Percentiles rank a stretch among this genome's conserved stretches.
phyloP scores from a whole-genome alignment of 495 filamentous ascomycete genomes.

The Parmelia sp. region DNA sequence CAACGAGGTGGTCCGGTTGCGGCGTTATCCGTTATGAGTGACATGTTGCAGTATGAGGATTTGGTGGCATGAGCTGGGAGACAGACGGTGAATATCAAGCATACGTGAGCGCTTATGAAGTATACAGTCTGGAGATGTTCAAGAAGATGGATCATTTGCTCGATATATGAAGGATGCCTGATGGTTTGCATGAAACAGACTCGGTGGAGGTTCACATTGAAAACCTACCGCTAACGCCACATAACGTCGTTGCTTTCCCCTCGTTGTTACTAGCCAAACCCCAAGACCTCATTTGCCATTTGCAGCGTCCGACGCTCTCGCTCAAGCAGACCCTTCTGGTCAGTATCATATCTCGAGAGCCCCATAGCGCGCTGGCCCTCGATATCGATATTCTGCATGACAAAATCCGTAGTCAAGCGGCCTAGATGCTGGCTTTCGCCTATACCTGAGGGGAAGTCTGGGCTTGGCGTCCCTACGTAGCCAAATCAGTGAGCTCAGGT shows the following conservation, averaged over 20 bases:
- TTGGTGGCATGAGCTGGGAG: background rate
- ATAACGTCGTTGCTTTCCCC: no score
- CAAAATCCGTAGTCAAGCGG: slow-evolving; percentile 24
- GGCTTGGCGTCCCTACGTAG: slow-evolving; percentile 43
- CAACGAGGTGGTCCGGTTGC: background rate
- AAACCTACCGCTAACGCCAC: background rate
- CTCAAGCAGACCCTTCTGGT: background rate
- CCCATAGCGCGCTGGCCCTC: slow-evolving; percentile 26
- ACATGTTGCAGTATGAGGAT: background rate
- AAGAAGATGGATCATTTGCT: background rate
- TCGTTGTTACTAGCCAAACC: slow-evolving; percentile 16
- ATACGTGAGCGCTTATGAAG: background rate
- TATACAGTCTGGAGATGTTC: background rate
- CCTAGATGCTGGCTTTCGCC: slow-evolving; percentile 29
- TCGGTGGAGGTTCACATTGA: background rate
- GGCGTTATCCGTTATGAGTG: no score
- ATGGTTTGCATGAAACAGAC: background rate
- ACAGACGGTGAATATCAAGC: background rate
- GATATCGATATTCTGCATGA: slow-evolving; percentile 23
- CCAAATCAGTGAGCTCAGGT: background rate
- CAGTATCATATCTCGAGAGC: slow-evolving; percentile 14
- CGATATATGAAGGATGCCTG: background rate
- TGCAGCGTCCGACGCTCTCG: slow-evolving; percentile 13
- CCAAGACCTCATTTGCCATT: slow-evolving; percentile 22
- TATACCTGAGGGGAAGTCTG: slow-evolving; percentile 62